phyloP scores from a whole-genome alignment of 78 protist species.

The Mantamonas sphyraenae region DNA sequence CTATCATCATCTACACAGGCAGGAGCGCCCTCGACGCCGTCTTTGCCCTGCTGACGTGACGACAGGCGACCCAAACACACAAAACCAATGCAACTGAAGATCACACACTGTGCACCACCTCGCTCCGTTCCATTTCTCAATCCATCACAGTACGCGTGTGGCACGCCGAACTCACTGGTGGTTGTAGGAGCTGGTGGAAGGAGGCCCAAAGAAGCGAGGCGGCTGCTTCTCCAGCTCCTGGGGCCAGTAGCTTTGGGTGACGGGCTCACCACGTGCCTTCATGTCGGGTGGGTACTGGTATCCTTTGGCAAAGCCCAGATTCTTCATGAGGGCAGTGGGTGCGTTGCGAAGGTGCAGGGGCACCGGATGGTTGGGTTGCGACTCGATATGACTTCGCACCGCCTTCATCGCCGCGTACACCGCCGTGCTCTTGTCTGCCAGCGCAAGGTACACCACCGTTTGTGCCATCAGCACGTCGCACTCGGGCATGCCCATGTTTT shows the following conservation, averaged over 20 bases:
- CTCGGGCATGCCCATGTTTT: constrained; percentile 69
- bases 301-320: constrained; percentile 38
- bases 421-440: constrained; percentile 56
- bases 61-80: too few species aligned
- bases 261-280: constrained; percentile 20
- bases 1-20: too few species aligned
- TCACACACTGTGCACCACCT: too few species aligned
- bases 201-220: too few species aligned
- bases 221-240: constrained; percentile 19
- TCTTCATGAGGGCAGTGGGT: constrained; percentile 41
- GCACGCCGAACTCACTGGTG: too few species aligned
- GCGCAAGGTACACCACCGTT: constrained; percentile 48
- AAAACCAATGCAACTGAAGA: too few species aligned
- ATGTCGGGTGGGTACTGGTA: constrained; percentile 57
- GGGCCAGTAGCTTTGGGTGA: constrained; percentile 52
- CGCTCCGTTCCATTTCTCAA: too few species aligned
- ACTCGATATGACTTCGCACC: neutral
- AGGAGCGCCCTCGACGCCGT: too few species aligned
- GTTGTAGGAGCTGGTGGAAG: too few species aligned
- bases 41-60: too few species aligned
- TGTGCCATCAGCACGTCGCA: constrained; percentile 30
- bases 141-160: too few species aligned
- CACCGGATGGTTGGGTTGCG: constrained; percentile 37
- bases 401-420: constrained; percentile 28
- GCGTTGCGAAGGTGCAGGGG: constrained; percentile 76